Conservation (phyloP, 106 monocot species). For the Dendrobium huoshanense region DNA sequence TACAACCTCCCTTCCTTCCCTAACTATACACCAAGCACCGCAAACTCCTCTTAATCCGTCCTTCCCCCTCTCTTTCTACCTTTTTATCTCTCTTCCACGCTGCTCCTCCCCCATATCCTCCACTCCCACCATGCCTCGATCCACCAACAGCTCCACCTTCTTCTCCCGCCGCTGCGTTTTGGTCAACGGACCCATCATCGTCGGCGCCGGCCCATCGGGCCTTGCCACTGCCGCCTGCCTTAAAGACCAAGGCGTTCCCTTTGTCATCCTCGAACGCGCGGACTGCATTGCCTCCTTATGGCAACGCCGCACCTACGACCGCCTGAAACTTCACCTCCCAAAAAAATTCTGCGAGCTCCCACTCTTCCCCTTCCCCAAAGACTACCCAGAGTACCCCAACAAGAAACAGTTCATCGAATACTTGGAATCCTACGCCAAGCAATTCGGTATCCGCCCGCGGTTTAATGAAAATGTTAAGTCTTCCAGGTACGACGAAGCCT, state of each 20-base stretch:
- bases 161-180: neutral
- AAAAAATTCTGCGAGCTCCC: conserved; percentile 22
- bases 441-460: conserved; percentile 3
- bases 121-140: neutral
- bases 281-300: conserved; percentile 15
- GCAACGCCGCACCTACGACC: conserved; percentile 14
- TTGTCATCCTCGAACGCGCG: conserved; percentile 11
- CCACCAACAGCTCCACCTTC: neutral
- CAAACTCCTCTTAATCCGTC: neutral
- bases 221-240: conserved; percentile 25
- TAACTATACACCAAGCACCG: neutral
- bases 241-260: neutral
- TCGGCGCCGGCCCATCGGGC: conserved; percentile 22
- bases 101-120: neutral
- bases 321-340: conserved; percentile 22
- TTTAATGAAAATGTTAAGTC: neutral
- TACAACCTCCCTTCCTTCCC: neutral
- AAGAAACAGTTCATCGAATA: conserved; percentile 14
- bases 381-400: conserved; percentile 5
- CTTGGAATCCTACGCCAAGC: conserved; percentile 10
- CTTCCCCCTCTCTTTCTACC: neutral
- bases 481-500: neutral
- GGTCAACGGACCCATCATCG: conserved; percentile 13
- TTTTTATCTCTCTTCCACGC: neutral
- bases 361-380: conserved; percentile 1